These are phyloP conservation scores for Tuber microsphaerosporum DNA, from an alignment of 495 filamentous ascomycete genomes.

Conservation along the genomic window DNA sequence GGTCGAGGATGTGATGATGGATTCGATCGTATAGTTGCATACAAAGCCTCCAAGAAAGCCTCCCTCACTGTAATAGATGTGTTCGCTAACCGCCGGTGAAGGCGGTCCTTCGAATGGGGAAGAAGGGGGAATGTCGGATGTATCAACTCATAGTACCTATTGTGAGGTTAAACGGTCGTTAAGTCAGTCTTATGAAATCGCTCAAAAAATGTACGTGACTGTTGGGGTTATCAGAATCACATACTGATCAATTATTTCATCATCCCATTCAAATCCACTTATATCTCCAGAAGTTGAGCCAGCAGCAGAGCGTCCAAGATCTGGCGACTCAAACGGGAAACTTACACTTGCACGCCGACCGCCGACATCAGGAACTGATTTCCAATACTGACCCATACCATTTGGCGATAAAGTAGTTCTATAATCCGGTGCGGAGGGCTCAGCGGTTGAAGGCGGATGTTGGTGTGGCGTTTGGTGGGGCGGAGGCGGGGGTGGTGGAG, in stretches of 20 bases:
- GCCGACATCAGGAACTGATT: conserved; percentile 34
- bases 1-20: conserved; percentile 45
- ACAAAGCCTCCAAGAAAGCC: conserved; percentile 64
- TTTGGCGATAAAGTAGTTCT: conserved; percentile 35
- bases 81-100: conserved; percentile 56
- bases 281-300: conserved; percentile 31
- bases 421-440: conserved; percentile 21
- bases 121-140: conserved; percentile 71
- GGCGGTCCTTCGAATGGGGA: conserved; percentile 56
- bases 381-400: conserved; percentile 36
- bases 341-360: conserved; percentile 37
- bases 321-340: conserved; percentile 37
- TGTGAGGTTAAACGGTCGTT: conserved; percentile 1
- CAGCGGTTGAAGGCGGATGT: conserved; percentile 20
- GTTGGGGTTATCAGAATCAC: conserved; percentile 11
- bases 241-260: conserved; percentile 40
- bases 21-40: conserved; percentile 54
- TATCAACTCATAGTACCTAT: conserved; percentile 63
- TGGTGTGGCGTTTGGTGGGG: conserved; percentile 31
- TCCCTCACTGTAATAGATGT: conserved; percentile 58
- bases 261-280: conserved; percentile 41
- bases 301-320: conserved; percentile 29
- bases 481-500: conserved; percentile 10
- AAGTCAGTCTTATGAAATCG: conserved; percentile 13
- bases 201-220: neutral